Evolutionary conservation across 352 stramenopile genomes (phyloP), one percentile per base, ranked within the genome.

Genomic region (Salisapilia sapeloensis): DNA sequence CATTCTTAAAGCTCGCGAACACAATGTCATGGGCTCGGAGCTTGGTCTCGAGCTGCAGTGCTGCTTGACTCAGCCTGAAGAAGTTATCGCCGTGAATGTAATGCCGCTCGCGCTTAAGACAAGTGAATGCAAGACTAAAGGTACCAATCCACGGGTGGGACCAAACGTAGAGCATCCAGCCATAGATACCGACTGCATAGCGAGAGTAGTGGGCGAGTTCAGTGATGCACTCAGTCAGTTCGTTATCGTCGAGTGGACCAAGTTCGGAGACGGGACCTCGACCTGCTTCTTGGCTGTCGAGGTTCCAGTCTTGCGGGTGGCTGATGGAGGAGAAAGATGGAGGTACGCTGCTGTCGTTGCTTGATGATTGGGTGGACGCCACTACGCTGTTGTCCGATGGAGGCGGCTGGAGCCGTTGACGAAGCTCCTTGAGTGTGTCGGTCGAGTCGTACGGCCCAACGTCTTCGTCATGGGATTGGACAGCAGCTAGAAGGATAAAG

Each of bases 161-260:
- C 76, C 76, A 91, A 17, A 91, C 65, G 42, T 81, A 91, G 26
- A 91, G 50, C 72, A 91, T 91, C 76, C 76, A 91, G 7, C 76
- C 76, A 46, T 89, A 91, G 34, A 91, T 91, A 8, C 76, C 71
- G 18, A 89, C 53, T 0, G 76, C 66, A 40, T 83, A 91, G 46
- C 82, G 74, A n/a, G 70, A 87, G 33, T 60, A 86, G 31, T 91
- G 55, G n/a, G 72, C 72, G 13, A 87, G 40, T 22, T 91, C 67
- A 14, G 71, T 40, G 13, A 91, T 34, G 19, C 46, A 53, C 17
- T 42, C 40, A 2, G 48, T 55, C 29, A 82, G 52, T 17, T 72
- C 53, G 14, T 56, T 27, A 33, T 85, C 63, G 15, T 50, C 29
- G 11, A 55, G 44, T 29, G 60, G 33, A n/a, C n/a, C n/a, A n/a